Base-by-base conservation (phyloP, 2,329 filamentous ascomycete species). In the Ploettnerulaceae sp. region DNA sequence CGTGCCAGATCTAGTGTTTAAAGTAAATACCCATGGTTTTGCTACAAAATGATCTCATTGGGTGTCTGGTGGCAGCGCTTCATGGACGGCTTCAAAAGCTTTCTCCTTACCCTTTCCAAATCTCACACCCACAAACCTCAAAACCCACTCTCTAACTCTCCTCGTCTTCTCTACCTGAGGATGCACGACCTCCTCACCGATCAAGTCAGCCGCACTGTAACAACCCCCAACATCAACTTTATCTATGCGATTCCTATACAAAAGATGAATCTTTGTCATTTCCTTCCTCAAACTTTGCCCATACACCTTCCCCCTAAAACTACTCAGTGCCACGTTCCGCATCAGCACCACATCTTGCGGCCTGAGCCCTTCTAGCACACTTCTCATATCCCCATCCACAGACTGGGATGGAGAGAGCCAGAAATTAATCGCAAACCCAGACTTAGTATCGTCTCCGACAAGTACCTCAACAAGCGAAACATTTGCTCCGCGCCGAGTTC, bases 401-500 rank as follows among this genome's bases (percentile, higher is more conserved):
- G 45, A 24, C 12, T 46, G 54, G 29, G 26, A 54, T 34, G 53
- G 51, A 3, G 74, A 67, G 1, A 95, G 69, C 91, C 91, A 97
- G 63, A 95, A 89, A 2, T 85, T 90, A 45, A 96, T 73, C 21
- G 75, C 79, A 66, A 96, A 95, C 2, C 84, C 86, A 0, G 86
- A 79, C 53, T 75, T 79, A 0, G 89, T 95, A 41, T 95, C 86
- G 64, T 97, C 91, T 4, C 86, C 90, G 1, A 96, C 80, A 1
- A 90, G 71, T 2, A 93, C 66, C 64, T 95, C 89, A 31, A 91
- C 70, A 3, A 95, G 73, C 5, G 85, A 77, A 41, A 83, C 73
- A 5, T 72, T 71, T 8, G 68, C 66, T 20, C 82, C 78, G 69
- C 77, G 82, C 29, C 77, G 74, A 0, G 89, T 87, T 22, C 71